Evolutionary conservation across 2,329 filamentous ascomycete genomes (phyloP).

Genomic region (Graphium sp.): DNA sequence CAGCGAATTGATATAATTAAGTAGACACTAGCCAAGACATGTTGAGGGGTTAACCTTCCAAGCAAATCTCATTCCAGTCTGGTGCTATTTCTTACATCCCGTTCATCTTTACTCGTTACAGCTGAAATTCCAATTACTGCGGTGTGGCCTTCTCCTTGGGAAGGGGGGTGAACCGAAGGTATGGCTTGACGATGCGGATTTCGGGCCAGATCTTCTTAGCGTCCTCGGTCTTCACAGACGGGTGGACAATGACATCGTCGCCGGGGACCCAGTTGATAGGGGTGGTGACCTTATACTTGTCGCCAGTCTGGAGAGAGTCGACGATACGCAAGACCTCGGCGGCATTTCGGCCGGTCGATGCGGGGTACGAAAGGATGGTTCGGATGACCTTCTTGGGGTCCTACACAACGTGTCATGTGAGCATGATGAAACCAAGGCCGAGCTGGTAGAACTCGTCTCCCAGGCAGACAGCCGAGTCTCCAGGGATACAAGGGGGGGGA

Average conservation of each 20-base stretch:
- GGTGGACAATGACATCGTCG: conserved; percentile 85
- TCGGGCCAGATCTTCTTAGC: conserved; percentile 79
- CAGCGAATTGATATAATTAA: too few relatives aligned
- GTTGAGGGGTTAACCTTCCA: too few relatives aligned
- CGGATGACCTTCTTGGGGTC: conserved; percentile 89
- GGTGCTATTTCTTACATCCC: too few relatives aligned
- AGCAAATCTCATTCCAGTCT: too few relatives aligned
- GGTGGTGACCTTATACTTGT: conserved; percentile 76
- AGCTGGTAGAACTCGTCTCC: too few relatives aligned
- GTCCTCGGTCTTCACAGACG: conserved; percentile 65
- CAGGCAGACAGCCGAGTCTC: too few relatives aligned
- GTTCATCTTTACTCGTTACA: too few relatives aligned
- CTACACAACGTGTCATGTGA: too few relatives aligned
- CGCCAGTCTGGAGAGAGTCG: conserved; percentile 66
- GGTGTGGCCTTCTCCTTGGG: conserved; percentile 32
- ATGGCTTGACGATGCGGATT: conserved; percentile 50
- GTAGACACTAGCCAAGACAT: too few relatives aligned
- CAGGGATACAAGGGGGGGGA: too few relatives aligned
- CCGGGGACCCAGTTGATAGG: conserved; percentile 84
- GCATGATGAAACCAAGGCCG: too few relatives aligned
- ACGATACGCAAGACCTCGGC: conserved; percentile 64
- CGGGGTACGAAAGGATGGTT: conserved; percentile 82
- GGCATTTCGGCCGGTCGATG: conserved; percentile 73
- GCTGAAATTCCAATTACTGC: conserved; percentile 9
- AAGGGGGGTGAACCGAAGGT: conserved; percentile 57